Percentiles rank a stretch among this genome's conserved stretches.
Evolutionary conservation across 2,329 filamentous ascomycete species (phyloP).

Genomic region (Epichloe festucae): DNA sequence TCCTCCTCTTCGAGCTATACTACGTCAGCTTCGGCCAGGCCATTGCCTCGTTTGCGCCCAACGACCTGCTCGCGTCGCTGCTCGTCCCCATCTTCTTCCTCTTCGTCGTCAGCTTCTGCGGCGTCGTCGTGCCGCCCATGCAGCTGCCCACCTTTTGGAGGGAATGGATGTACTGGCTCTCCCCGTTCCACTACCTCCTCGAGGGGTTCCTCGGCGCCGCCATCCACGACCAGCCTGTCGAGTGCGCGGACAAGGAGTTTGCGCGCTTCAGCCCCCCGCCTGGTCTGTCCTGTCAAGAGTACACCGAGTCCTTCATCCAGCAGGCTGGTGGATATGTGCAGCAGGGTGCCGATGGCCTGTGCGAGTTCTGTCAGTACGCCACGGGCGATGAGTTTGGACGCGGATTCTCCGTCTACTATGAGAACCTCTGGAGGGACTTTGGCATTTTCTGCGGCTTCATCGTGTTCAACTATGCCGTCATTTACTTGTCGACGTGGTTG

Average conservation of each 20-base stretch:
- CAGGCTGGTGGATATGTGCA: slow-evolving; percentile 48
- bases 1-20: slow-evolving; percentile 54
- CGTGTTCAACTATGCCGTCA: slow-evolving; percentile 43
- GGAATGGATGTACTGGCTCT: slow-evolving; percentile 52
- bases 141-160: slow-evolving; percentile 51
- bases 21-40: slow-evolving; percentile 54
- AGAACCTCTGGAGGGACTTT: slow-evolving; percentile 52
- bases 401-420: slow-evolving; percentile 47
- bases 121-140: slow-evolving; percentile 50
- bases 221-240: slow-evolving; percentile 40
- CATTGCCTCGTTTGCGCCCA: slow-evolving; percentile 53
- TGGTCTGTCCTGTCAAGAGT: slow-evolving; percentile 46
- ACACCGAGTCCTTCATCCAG: slow-evolving; percentile 38
- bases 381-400: slow-evolving; percentile 47
- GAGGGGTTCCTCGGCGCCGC: slow-evolving; percentile 46
- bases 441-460: slow-evolving; percentile 52
- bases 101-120: slow-evolving; percentile 58
- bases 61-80: slow-evolving; percentile 51
- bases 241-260: slow-evolving; percentile 42
- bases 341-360: slow-evolving; percentile 40
- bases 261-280: slow-evolving; percentile 46
- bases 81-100: slow-evolving; percentile 58
- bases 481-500: slow-evolving; percentile 26
- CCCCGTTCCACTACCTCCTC: slow-evolving; percentile 55
- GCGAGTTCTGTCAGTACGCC: slow-evolving; percentile 51